These are phyloP conservation scores for Aphanomyces invadans DNA, from an alignment of 352 stramenopile species.

Conservation along the genomic window DNA sequence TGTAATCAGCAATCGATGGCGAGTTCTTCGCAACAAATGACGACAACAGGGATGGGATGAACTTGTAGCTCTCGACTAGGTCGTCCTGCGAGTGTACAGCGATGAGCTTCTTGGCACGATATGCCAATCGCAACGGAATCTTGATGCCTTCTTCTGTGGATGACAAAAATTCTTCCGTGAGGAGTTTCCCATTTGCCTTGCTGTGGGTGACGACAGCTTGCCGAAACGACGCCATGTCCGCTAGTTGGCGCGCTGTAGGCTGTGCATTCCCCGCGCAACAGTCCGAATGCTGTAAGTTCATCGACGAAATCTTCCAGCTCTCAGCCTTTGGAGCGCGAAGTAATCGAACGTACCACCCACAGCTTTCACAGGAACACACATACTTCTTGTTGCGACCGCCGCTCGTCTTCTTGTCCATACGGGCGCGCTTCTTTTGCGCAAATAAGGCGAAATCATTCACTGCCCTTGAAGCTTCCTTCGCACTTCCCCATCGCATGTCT, in stretches of 20 bases:
- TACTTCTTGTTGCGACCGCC: conserved; percentile 83
- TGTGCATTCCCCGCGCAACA: conserved; percentile 54
- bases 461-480: conserved; percentile 67
- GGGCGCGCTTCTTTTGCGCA: conserved; percentile 69
- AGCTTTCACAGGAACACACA: conserved; percentile 62
- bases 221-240: conserved; percentile 70
- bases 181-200: conserved; percentile 62
- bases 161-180: conserved; percentile 73
- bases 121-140: conserved; percentile 61
- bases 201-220: conserved; percentile 68
- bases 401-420: conserved; percentile 73
- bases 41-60: conserved; percentile 62
- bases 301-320: conserved; percentile 85
- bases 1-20: conserved; percentile 47
- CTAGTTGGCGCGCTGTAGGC: conserved; percentile 65
- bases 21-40: conserved; percentile 69
- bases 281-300: conserved; percentile 71
- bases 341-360: conserved; percentile 70
- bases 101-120: conserved; percentile 56
- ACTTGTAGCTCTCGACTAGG: conserved; percentile 74
- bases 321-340: conserved; percentile 80
- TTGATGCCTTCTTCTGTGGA: conserved; percentile 56
- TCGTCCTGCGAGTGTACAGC: conserved; percentile 65
- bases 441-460: conserved; percentile 73
- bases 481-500: conserved; percentile 70